A percentile compares a stretch with the other conserved stretches of the same genome.
phyloP scores from a whole-genome alignment of 495 filamentous ascomycete genomes.

The Bombardia bombarda region DNA sequence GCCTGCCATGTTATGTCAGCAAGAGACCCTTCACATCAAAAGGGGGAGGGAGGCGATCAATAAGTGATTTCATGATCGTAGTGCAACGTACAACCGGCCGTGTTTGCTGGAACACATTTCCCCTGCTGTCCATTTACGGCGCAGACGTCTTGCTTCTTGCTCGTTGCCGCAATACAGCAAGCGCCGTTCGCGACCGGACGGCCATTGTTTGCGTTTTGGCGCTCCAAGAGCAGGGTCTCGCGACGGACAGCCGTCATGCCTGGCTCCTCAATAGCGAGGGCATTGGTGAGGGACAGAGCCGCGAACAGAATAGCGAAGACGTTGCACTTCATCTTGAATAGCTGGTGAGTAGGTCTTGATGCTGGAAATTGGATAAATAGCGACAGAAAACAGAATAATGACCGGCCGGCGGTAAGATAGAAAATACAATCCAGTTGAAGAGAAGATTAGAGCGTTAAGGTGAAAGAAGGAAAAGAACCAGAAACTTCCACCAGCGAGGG shows the following conservation, averaged over 20 bases:
- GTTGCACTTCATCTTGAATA: constrained; percentile 14
- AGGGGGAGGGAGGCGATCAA: too few species aligned
- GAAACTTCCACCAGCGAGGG: not conserved
- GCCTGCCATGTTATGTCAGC: not conserved
- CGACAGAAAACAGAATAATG: not conserved
- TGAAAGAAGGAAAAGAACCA: not conserved
- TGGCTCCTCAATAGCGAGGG: constrained; percentile 7
- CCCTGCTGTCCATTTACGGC: constrained; percentile 8
- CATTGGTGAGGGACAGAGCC: constrained; percentile 6
- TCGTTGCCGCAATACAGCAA: constrained; percentile 15
- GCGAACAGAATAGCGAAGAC: constrained; percentile 4
- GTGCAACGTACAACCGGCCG: constrained; percentile 5
- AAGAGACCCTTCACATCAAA: too few species aligned
- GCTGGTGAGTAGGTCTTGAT: not conserved
- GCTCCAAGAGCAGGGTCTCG: constrained; percentile 2
- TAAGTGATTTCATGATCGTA: too few species aligned
- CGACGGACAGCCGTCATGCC: constrained; percentile 10
- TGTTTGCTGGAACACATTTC: constrained; percentile 9
- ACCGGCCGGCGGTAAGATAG: constrained; percentile 6
- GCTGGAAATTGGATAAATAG: not conserved
- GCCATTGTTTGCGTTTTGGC: constrained; percentile 10
- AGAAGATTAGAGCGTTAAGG: too few species aligned
- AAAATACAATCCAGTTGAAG: too few species aligned
- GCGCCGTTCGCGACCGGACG: constrained; percentile 12
- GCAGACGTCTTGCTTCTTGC: constrained; percentile 18